phyloP scores from a whole-genome alignment of 345 rosid species.

The Pistacia integerrima region DNA sequence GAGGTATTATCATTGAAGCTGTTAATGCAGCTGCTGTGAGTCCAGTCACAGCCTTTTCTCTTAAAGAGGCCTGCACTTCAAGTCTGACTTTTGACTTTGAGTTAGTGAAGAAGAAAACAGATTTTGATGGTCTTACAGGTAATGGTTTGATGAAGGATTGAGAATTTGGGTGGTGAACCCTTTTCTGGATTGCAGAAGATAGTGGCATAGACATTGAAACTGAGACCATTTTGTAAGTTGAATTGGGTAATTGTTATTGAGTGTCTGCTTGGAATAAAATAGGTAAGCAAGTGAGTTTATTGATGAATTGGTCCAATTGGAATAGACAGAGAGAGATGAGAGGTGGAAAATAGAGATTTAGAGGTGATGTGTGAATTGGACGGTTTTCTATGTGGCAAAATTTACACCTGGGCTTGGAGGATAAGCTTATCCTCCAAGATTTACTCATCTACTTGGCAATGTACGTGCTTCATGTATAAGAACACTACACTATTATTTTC shows the following conservation, averaged over 20 bases:
- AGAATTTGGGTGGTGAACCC: constrained; percentile 21
- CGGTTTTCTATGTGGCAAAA: constrained; percentile 18
- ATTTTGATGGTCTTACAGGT: constrained; percentile 34
- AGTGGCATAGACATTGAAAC: constrained; percentile 17
- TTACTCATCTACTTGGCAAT: background rate
- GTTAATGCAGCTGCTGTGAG: constrained; percentile 75
- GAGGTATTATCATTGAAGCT: constrained; percentile 76
- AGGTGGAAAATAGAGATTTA: constrained; percentile 20
- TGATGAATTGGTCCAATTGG: constrained; percentile 8
- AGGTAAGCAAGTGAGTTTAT: background rate
- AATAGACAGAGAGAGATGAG: background rate
- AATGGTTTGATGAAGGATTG: constrained; percentile 41
- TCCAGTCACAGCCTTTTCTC: constrained; percentile 78
- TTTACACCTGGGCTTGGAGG: constrained; percentile 13
- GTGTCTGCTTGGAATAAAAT: background rate
- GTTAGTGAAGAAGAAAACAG: background rate
- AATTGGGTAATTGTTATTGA: background rate
- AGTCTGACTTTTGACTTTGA: constrained; percentile 29
- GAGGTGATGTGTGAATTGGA: background rate
- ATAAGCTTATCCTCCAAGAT: constrained; percentile 33
- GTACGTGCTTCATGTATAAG: too few species aligned
- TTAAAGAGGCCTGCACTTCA: constrained; percentile 47
- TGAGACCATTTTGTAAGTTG: background rate
- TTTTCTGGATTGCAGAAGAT: constrained; percentile 27
- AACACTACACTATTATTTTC: too few species aligned